phyloP scores from a whole-genome alignment of 495 filamentous ascomycete genomes.

The Corynascus novoguineensis region DNA sequence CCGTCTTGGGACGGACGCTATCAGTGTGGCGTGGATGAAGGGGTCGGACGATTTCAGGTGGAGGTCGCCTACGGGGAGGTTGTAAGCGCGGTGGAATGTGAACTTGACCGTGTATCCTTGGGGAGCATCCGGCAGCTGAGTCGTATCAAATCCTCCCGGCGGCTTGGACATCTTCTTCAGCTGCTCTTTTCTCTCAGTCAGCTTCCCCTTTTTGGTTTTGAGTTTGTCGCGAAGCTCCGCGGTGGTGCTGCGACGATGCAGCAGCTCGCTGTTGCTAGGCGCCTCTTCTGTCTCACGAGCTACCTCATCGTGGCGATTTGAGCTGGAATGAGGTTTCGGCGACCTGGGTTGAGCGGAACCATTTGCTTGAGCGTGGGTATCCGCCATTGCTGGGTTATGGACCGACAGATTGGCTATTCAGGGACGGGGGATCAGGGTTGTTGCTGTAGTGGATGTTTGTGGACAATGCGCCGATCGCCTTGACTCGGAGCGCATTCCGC shows the following conservation, averaged over 20 bases:
- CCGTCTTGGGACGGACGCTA: slow-evolving; percentile 53
- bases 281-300: not conserved
- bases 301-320: not conserved
- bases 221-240: slow-evolving; percentile 41
- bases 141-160: slow-evolving; percentile 72
- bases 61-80: slow-evolving; percentile 79
- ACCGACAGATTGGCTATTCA: not conserved
- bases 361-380: not conserved
- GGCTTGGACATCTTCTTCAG: slow-evolving; percentile 58
- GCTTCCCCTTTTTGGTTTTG: slow-evolving; percentile 52
- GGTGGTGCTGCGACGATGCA: not conserved
- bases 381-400: not conserved
- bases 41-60: slow-evolving; percentile 76
- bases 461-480: too few species aligned
- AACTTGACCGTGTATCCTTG: slow-evolving; percentile 79
- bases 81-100: slow-evolving; percentile 72
- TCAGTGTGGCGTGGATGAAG: slow-evolving; percentile 67
- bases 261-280: not conserved
- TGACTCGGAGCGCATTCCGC: too few species aligned
- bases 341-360: slow-evolving; percentile 1
- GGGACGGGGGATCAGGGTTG: not conserved
- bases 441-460: too few species aligned
- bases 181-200: slow-evolving; percentile 50
- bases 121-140: slow-evolving; percentile 64
- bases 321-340: not conserved